phyloP scores from a whole-genome alignment of 208 protist genomes.

The Strigomonas galati region DNA sequence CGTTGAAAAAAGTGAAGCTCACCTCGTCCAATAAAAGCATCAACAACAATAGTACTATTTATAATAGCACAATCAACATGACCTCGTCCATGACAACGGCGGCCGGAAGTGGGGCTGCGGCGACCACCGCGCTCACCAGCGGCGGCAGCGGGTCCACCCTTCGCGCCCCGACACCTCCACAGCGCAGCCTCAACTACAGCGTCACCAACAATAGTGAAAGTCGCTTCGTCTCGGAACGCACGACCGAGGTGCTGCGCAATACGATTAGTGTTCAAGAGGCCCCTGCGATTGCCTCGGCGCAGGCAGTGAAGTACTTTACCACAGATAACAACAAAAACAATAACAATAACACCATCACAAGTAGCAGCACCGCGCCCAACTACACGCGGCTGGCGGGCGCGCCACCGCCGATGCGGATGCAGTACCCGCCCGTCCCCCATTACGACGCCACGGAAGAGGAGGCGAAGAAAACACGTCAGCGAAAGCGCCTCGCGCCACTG shows the following conservation, averaged over 20 bases:
- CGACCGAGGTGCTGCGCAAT: constrained; percentile 8
- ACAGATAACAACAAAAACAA: background rate
- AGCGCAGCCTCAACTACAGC: background rate
- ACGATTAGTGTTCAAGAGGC: background rate
- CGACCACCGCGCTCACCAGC: background rate
- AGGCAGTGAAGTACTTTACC: constrained; percentile 7
- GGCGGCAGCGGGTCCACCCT: background rate
- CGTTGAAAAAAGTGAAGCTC: background rate
- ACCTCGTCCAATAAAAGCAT: background rate
- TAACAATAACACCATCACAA: background rate
- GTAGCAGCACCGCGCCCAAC: background rate
- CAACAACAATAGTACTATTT: background rate
- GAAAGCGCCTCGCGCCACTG: background rate
- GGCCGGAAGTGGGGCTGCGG: background rate
- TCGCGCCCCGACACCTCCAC: background rate
- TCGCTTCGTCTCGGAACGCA: background rate
- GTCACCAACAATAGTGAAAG: background rate
- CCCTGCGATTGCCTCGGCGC: background rate
- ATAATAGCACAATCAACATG: background rate
- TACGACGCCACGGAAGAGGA: background rate
- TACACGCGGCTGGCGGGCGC: background rate
- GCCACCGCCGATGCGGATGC: background rate
- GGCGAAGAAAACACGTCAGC: background rate
- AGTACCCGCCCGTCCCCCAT: background rate
- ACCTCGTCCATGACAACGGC: background rate